Evolutionary conservation across 139 green algal genomes (phyloP), one percentile per base, ranked within the genome.

Genomic region (Auxenochlorella pyrenoidosa): DNA sequence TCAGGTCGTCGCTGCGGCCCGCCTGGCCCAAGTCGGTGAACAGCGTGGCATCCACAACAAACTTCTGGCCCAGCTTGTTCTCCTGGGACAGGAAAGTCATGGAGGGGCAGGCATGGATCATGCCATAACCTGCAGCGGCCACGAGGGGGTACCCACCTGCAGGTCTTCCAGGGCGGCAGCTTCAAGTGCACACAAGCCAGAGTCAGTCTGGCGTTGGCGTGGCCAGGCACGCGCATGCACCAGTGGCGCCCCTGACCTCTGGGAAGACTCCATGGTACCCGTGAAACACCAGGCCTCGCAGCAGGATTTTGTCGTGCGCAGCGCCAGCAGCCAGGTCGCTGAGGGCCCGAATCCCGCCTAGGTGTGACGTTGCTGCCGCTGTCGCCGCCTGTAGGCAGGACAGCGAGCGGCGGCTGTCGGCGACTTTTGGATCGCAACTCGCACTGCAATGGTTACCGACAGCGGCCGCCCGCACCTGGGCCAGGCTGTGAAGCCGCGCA

Each of bases 31-130:
- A 73, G 66, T 89, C 88, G 28, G 88, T 88, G 41, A 70, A 79
- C 15, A 95, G 73, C 21, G 82, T 91, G 16, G 90, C 92, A 83
- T 95, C 85, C 32, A 95, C 90, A 38, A 93, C 65, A 72, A 95
- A 95, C 76, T 95, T 95, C 66, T 95, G 93, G 0, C 93, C 93
- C 44, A 95, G 83, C 18, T 59, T 84, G 58, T 86, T 93, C 84
- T 95, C 93, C 93, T 95, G 87, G 43, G 51, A 12, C 75, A 18
- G 51, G 3, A 51, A 13, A 30, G 30, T 8, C 32, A 44, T 47
- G 16, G 0, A 38, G 5, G 2, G 47, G 28, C 16, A 68, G 44
- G 47, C 47, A 54, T 21, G 32, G 21, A 1, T 22, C 16, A 81
- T 21, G 22, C 71, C 51, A 26, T n/a, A 5, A 10, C 47, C 26